phyloP scores from a whole-genome alignment of 2,329 filamentous ascomycete genomes.

The Albifimbria verrucaria region DNA sequence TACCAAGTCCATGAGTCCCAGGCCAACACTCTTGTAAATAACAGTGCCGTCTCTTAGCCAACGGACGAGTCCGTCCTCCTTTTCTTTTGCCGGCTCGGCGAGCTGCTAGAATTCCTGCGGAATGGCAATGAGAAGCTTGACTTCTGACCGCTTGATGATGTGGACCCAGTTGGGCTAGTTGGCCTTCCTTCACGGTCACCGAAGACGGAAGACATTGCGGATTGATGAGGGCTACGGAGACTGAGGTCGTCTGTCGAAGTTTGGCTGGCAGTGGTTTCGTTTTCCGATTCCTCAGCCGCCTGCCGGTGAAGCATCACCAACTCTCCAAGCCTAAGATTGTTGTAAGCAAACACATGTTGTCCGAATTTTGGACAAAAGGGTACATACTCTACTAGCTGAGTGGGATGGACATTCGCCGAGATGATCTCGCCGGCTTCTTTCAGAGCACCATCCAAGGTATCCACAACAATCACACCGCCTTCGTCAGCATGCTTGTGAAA shows the following conservation, averaged over 20 bases:
- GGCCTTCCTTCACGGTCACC: slow-evolving; percentile 21
- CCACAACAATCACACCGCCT: slow-evolving; percentile 66
- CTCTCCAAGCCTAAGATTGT: slow-evolving; percentile 63
- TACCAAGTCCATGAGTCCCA: slow-evolving; percentile 64
- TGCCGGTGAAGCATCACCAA: slow-evolving; percentile 60
- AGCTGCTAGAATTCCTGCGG: slow-evolving; percentile 23
- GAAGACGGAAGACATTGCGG: slow-evolving; percentile 41
- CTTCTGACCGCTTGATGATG: slow-evolving; percentile 25
- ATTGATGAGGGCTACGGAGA: slow-evolving; percentile 29
- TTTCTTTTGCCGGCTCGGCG: slow-evolving; percentile 35
- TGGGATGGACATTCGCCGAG: slow-evolving; percentile 67
- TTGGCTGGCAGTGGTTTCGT: slow-evolving; percentile 25
- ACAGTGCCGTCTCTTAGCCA: slow-evolving; percentile 63
- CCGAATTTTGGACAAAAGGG: background rate
- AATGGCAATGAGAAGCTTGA: slow-evolving; percentile 28
- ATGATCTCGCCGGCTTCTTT: slow-evolving; percentile 86
- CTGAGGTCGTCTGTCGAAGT: slow-evolving; percentile 27
- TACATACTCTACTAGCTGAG: slow-evolving; percentile 74
- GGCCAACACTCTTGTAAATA: slow-evolving; percentile 65
- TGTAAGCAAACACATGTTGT: no score
- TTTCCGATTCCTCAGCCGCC: slow-evolving; percentile 36
- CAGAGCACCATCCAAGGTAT: slow-evolving; percentile 74
- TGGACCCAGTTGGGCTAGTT: slow-evolving; percentile 28
- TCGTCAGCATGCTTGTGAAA: slow-evolving; percentile 65
- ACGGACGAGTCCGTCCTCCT: slow-evolving; percentile 46